These are phyloP conservation scores for Suillus tomentosus DNA, from an alignment of 768 basidiomycete genomes.

Conservation along the genomic window DNA sequence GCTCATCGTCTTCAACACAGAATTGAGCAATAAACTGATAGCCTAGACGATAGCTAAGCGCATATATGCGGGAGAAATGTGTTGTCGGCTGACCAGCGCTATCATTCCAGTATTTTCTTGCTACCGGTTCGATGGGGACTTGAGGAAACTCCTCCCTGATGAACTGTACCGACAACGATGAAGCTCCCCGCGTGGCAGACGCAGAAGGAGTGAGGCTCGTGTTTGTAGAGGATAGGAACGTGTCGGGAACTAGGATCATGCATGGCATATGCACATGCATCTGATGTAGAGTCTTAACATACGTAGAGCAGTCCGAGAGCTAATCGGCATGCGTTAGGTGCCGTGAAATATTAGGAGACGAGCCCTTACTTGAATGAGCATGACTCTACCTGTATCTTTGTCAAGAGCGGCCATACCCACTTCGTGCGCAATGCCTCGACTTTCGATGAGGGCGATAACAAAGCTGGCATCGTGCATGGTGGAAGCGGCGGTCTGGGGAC, in stretches of 20 bases:
- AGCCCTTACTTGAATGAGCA: constrained; percentile 71
- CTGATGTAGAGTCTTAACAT: constrained; percentile 85
- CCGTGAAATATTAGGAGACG: constrained; percentile 7
- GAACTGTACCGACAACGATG: constrained; percentile 65
- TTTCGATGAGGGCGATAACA: constrained; percentile 72
- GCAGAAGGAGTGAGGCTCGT: constrained; percentile 35
- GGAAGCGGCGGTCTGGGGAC: constrained; percentile 68
- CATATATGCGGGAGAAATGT: background rate
- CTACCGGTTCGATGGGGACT: constrained; percentile 66
- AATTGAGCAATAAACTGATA: constrained; percentile 81
- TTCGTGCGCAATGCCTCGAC: constrained; percentile 77
- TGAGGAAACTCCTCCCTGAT: constrained; percentile 75
- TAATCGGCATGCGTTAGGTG: constrained; percentile 30
- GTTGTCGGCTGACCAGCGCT: constrained; percentile 52
- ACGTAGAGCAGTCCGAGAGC: constrained; percentile 87
- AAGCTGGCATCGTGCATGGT: constrained; percentile 60
- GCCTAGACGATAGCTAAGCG: constrained; percentile 2
- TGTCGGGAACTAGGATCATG: constrained; percentile 80
- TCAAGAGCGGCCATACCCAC: constrained; percentile 89
- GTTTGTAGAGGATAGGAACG: constrained; percentile 66
- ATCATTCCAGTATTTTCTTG: constrained; percentile 86
- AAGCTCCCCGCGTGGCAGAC: constrained; percentile 45
- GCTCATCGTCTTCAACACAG: constrained; percentile 78
- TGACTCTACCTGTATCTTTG: constrained; percentile 71
- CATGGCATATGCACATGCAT: constrained; percentile 76